Percentiles rank a stretch among this genome's conserved stretches.
phyloP scores from a whole-genome alignment of 805 yeast genomes.

The Debaryomyces castellii region DNA sequence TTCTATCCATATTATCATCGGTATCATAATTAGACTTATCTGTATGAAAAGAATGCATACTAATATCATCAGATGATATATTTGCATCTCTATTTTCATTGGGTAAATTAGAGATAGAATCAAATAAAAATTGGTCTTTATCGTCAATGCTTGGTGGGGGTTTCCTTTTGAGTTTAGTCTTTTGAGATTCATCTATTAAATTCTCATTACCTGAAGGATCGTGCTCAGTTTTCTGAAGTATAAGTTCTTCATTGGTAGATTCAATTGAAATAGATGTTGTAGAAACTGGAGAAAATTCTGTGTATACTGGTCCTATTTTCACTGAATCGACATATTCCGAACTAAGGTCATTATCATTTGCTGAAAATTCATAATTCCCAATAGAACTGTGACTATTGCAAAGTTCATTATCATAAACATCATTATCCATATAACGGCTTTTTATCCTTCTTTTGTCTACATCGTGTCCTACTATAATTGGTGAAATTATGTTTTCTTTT shows the following conservation, averaged over 20 bases:
- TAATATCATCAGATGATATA: not conserved
- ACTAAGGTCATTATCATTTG: not conserved
- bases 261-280: not conserved
- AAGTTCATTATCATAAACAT: not conserved
- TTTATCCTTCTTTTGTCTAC: not conserved
- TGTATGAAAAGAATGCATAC: not conserved
- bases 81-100: not conserved
- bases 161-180: slow-evolving; percentile 21
- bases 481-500: not conserved
- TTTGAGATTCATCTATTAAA: slow-evolving; percentile 7
- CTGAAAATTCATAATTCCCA: not conserved
- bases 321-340: not conserved
- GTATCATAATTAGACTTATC: not conserved
- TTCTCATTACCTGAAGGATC: not conserved
- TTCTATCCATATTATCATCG: not conserved
- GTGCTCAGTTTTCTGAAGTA: not conserved
- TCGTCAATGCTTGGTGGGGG: slow-evolving; percentile 24
- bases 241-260: not conserved
- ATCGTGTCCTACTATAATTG: not conserved
- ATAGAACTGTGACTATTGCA: not conserved
- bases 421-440: not conserved
- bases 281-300: not conserved
- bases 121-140: not conserved
- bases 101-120: not conserved
- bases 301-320: not conserved